A percentile compares a stretch with the other conserved stretches of the same genome.
Conservation (phyloP, 2,329 filamentous ascomycete species). For the Microcyclosporella mali region DNA sequence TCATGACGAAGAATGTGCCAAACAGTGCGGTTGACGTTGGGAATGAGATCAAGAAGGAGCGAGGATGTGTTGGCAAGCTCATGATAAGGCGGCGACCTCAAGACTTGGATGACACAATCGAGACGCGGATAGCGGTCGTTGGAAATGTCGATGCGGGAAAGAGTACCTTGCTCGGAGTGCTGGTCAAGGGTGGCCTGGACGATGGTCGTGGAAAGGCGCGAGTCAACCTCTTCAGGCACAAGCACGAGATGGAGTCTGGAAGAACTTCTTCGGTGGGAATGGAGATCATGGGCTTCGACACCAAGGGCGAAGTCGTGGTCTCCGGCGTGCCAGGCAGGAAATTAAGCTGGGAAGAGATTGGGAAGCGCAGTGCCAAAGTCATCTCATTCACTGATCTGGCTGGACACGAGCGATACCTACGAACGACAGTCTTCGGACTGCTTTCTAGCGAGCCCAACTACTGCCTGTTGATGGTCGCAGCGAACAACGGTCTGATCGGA, state of each 20-base stretch:
- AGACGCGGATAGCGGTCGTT: conserved; percentile 93
- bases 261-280: conserved; percentile 94
- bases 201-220: conserved; percentile 90
- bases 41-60: conserved; percentile 58
- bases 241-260: conserved; percentile 94
- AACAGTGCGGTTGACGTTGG: conserved; percentile 69
- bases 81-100: conserved; percentile 70
- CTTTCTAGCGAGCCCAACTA: conserved; percentile 94
- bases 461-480: conserved; percentile 95
- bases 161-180: conserved; percentile 88
- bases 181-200: conserved; percentile 92
- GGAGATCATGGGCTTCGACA: conserved; percentile 98
- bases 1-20: conserved; percentile 80
- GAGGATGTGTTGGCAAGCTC: conserved; percentile 75
- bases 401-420: conserved; percentile 88
- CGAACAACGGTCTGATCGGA: conserved; percentile 92
- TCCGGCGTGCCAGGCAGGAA: conserved; percentile 78
- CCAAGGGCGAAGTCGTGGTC: conserved; percentile 71
- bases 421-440: conserved; percentile 93
- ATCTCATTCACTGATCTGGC: conserved; percentile 95
- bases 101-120: conserved; percentile 79
- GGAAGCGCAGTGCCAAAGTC: conserved; percentile 87
- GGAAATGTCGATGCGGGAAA: conserved; percentile 98
- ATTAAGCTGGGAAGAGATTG: conserved; percentile 96
- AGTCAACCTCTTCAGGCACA: conserved; percentile 93